Conservation (phyloP, 768 basidiomycete genomes). For the Phanerochaete carnosa region DNA sequence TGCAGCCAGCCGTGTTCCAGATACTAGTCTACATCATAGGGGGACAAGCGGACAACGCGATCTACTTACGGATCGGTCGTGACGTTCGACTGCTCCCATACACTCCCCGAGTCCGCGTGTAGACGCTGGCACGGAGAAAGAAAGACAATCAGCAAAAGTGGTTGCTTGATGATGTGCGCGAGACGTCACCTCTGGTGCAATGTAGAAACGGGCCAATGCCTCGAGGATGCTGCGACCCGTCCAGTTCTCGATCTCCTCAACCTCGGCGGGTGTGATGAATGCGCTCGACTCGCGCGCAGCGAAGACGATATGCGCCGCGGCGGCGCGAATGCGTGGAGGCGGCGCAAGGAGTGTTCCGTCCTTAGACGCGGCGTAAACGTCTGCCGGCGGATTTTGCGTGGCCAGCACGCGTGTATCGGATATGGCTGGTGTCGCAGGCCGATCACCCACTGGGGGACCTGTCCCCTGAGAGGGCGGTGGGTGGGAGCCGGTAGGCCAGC, state of each 20-base stretch:
- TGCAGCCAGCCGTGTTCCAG: not conserved
- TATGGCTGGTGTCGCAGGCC: conserved; percentile 39
- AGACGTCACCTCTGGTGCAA: conserved; percentile 45
- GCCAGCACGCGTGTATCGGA: conserved; percentile 20
- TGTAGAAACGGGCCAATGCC: conserved; percentile 45
- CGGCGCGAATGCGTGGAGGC: conserved; percentile 56
- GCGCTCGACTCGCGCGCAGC: conserved; percentile 69
- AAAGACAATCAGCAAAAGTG: conserved; percentile 10
- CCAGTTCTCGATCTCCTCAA: conserved; percentile 59
- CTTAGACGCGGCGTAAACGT: conserved; percentile 12
- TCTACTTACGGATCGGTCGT: not conserved
- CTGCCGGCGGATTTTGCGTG: conserved; percentile 15
- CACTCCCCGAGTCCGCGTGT: conserved; percentile 52
- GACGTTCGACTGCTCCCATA: conserved; percentile 41
- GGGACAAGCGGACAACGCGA: not conserved
- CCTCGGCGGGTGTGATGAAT: conserved; percentile 72
- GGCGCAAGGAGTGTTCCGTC: conserved; percentile 11
- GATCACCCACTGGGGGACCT: conserved; percentile 42
- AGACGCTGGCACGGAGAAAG: conserved; percentile 36
- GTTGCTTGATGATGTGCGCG: conserved; percentile 6
- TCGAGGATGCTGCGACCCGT: conserved; percentile 57
- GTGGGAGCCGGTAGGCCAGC: conserved; percentile 46
- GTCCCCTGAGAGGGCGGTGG: conserved; percentile 9
- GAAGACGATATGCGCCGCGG: conserved; percentile 79
- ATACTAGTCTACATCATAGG: not conserved